Conservation (phyloP, 768 basidiomycete genomes). For the Obba rivulosa region DNA sequence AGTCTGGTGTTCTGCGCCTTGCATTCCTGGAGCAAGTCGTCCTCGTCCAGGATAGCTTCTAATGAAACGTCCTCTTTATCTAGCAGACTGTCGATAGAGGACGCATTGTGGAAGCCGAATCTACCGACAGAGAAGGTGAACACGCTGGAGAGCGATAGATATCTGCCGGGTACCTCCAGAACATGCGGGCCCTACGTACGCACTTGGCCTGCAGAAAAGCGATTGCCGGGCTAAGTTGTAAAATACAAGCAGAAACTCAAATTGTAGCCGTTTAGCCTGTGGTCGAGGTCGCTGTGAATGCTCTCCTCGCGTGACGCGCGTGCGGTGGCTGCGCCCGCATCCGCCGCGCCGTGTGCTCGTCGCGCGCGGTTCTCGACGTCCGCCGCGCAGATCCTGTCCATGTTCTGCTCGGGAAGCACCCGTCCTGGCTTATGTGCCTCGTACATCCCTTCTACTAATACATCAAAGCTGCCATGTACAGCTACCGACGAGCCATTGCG, state of each 20-base stretch:
- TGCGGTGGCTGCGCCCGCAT: neutral
- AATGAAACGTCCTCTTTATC: constrained; percentile 87
- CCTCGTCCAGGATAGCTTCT: constrained; percentile 89
- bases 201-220: too few relatives aligned
- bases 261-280: too few relatives aligned
- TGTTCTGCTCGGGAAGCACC: too few relatives aligned
- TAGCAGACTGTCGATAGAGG: constrained; percentile 83
- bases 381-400: too few relatives aligned
- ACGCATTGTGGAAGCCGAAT: constrained; percentile 89
- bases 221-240: too few relatives aligned
- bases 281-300: too few relatives aligned
- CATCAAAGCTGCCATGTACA: neutral
- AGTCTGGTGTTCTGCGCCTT: constrained; percentile 89
- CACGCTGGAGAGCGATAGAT: constrained; percentile 3
- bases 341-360: constrained; percentile 4
- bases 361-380: neutral
- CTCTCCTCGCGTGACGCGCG: too few relatives aligned
- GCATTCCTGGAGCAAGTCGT: constrained; percentile 92
- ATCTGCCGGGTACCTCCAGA: constrained; percentile 38
- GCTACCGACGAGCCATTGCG: neutral
- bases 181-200: constrained; percentile 27
- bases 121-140: constrained; percentile 33
- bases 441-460: neutral
- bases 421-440: too few relatives aligned
- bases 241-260: too few relatives aligned